Evolutionary conservation across 306 rosid species (phyloP).

Genomic region (Trifolium repens): DNA sequence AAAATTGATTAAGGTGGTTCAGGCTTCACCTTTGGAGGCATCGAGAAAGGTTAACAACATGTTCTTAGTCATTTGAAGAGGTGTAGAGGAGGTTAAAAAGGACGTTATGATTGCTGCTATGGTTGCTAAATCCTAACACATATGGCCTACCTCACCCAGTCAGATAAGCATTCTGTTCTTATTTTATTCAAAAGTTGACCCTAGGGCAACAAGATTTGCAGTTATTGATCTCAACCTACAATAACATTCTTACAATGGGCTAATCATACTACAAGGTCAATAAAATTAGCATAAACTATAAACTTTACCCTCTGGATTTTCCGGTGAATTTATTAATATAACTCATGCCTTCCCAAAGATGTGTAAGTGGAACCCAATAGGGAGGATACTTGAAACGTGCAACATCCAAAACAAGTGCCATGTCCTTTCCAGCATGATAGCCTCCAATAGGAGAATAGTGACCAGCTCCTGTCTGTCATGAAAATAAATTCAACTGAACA

Average conservation of each 20-base stretch:
- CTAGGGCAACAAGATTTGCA: not conserved
- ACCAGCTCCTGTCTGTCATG: constrained; percentile 81
- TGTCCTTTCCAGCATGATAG: constrained; percentile 80
- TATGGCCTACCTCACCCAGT: no score
- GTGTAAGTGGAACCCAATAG: constrained; percentile 81
- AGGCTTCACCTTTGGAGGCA: no score
- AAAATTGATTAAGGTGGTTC: no score
- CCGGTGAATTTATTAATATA: constrained; percentile 64
- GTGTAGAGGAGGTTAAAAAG: no score
- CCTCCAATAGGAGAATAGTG: constrained; percentile 99
- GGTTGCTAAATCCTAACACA: no score
- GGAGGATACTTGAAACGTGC: constrained; percentile 99
- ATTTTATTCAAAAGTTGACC: no score
- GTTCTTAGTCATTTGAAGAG: no score
- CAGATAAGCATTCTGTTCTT: no score
- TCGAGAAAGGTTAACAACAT: no score
- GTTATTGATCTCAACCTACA: constrained; percentile 21
- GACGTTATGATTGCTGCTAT: no score
- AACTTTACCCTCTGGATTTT: constrained; percentile 73
- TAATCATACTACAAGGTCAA: constrained; percentile 17
- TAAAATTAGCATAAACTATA: constrained; percentile 28
- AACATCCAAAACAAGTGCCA: constrained; percentile 89
- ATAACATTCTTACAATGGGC: not conserved
- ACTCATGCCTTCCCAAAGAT: constrained; percentile 95
- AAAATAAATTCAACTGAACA: constrained; percentile 28